Evolutionary conservation across 805 yeast genomes (phyloP).

Genomic region (Teunomyces barrocoloradensis): DNA sequence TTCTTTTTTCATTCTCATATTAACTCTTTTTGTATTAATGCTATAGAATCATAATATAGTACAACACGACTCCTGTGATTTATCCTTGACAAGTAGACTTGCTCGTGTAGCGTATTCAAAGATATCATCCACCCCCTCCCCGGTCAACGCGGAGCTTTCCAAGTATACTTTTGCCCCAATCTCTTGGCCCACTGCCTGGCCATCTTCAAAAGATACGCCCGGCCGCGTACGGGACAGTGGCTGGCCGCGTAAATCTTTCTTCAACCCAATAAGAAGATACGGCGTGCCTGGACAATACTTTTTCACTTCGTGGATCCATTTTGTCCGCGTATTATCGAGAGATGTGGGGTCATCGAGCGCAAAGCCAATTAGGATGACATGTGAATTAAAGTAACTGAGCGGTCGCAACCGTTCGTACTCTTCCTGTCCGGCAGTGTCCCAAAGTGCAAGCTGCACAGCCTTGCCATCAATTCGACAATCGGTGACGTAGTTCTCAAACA

Average conservation of each 20-base stretch:
- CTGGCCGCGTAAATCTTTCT: slow-evolving; percentile 68
- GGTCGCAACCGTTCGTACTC: slow-evolving; percentile 91
- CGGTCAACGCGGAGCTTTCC: slow-evolving; percentile 89
- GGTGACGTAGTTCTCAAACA: slow-evolving; percentile 90
- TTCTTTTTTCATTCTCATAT: not conserved
- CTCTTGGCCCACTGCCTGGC: slow-evolving; percentile 65
- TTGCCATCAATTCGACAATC: slow-evolving; percentile 94
- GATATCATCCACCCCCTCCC: slow-evolving; percentile 93
- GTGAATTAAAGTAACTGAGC: slow-evolving; percentile 81
- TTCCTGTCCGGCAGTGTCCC: slow-evolving; percentile 98
- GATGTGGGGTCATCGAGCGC: slow-evolving; percentile 85
- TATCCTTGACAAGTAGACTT: slow-evolving; percentile 50
- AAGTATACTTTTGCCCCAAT: slow-evolving; percentile 82
- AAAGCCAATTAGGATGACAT: slow-evolving; percentile 81
- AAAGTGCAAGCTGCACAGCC: slow-evolving; percentile 79
- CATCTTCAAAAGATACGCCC: slow-evolving; percentile 57
- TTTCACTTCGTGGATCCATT: slow-evolving; percentile 85
- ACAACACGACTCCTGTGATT: slow-evolving; percentile 32
- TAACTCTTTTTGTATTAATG: not conserved
- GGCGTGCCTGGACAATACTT: slow-evolving; percentile 82
- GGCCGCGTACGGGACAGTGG: slow-evolving; percentile 24
- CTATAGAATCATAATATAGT: slow-evolving; percentile 15
- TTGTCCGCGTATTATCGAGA: slow-evolving; percentile 72
- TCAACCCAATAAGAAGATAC: slow-evolving; percentile 74
- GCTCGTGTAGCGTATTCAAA: slow-evolving; percentile 90